Percentiles rank a stretch among this genome's conserved stretches.
These are phyloP conservation scores for Carallia brachiata DNA, from an alignment of 345 rosid genomes.

Conservation along the genomic window DNA sequence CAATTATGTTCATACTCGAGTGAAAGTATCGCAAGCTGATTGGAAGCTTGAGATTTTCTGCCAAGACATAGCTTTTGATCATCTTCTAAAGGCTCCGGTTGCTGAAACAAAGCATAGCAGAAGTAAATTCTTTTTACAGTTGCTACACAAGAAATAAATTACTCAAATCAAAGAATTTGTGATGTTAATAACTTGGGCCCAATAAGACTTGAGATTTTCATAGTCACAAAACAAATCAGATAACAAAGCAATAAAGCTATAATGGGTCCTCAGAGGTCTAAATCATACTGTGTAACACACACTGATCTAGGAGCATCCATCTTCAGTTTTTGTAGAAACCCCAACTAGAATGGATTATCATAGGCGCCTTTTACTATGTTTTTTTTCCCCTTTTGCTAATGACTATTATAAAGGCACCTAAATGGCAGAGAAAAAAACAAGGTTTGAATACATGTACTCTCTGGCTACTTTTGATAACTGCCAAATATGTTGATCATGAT, in stretches of 20 bases:
- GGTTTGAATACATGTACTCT: too few species aligned
- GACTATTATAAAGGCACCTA: too few species aligned
- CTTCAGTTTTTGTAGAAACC: not conserved
- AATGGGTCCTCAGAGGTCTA: too few species aligned
- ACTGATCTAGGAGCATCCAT: not conserved
- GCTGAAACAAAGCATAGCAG: constrained; percentile 34
- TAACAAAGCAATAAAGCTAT: not conserved
- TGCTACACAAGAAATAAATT: not conserved
- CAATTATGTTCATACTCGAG: constrained; percentile 48
- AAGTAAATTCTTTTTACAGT: not conserved
- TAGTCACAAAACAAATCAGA: not conserved
- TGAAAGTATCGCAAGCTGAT: constrained; percentile 38
- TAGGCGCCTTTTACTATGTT: too few species aligned
- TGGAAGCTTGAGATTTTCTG: constrained; percentile 29
- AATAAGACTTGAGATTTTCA: not conserved
- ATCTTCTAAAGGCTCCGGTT: constrained; percentile 29
- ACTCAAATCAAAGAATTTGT: not conserved
- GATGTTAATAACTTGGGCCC: not conserved
- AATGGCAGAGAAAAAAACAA: too few species aligned
- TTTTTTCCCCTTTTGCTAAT: too few species aligned
- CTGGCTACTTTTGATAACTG: too few species aligned
- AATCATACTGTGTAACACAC: too few species aligned
- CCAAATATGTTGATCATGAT: too few species aligned
- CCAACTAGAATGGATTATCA: too few species aligned
- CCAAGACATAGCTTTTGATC: constrained; percentile 26